Evolutionary conservation across 1,284 basidiomycete species (phyloP), one percentile per base, ranked within the genome.

Genomic region (Phaffia rhodozyma): DNA sequence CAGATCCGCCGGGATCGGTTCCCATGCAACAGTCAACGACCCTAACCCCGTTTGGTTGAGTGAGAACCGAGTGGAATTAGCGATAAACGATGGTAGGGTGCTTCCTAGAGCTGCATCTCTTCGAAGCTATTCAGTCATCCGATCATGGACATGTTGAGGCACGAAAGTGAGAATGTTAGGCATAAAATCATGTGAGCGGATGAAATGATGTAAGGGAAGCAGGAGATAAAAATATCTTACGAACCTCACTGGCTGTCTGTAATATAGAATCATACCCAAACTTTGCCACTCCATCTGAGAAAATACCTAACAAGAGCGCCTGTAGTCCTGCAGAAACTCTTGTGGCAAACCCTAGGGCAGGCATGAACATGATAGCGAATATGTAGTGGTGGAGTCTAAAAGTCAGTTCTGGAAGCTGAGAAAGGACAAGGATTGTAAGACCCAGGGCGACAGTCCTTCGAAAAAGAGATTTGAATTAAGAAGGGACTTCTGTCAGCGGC

Each of bases 241-340:
- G 68, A 69, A 87, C 86, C 69, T 86, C 83, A n/a, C 77, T 81
- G 6, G 80, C 75, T 3, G 89, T 90, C 73, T 93, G 84, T 55
- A 93, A 71, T 59, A 93, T 85, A 0, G 86, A 85, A 69, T 83
- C 88, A 69, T 89, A 86, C 2, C 85, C 87, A 75, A 84, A 91
- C 5, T 86, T 85, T 18, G 86, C 86, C 16, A 81, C 82, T 6
- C 84, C 87, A 69, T 87, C 86, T 60, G 87, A 72, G 74, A 90
- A 91, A 76, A 91, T 81, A 16, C 91, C 90, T 43, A 91, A 78
- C 11, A 91, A 74, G 70, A 91, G 85, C 1, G 85, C 87, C 74
- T 89, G 86, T 72, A 86, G 86, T 54, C 90, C 80, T 0, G 86
- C 84, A 6, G 85, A 88, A 29, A 86, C 76, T 47, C 88, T 79